These are phyloP conservation scores for Castanea sativa DNA, from an alignment of 306 rosid genomes.

Conservation along the genomic window DNA sequence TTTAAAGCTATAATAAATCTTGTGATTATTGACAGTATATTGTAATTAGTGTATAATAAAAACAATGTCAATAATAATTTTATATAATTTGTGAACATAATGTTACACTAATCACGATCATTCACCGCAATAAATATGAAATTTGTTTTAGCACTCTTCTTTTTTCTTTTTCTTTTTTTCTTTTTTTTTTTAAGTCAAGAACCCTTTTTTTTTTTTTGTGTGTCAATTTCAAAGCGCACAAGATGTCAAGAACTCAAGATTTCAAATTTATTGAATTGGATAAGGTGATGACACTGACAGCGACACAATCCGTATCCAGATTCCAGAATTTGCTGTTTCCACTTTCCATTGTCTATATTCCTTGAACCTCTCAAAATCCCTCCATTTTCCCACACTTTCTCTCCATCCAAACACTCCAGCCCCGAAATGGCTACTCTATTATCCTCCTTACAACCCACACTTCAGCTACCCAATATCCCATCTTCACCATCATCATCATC, in stretches of 20 bases:
- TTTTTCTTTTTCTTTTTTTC: too few relatives aligned
- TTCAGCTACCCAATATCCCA: conserved; percentile 10
- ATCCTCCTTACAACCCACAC: conserved; percentile 32
- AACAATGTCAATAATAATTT: accelerated
- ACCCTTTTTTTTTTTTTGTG: too few relatives aligned
- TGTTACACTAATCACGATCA: accelerated
- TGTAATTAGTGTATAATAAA: too few relatives aligned
- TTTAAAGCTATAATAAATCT: too few relatives aligned
- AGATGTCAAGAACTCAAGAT: too few relatives aligned
- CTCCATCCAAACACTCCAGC: conserved; percentile 1
- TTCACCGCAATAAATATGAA: too few relatives aligned
- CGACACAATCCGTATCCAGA: background rate
- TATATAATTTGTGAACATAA: too few relatives aligned
- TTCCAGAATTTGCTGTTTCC: background rate
- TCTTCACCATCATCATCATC: conserved; percentile 16
- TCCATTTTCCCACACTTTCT: background rate
- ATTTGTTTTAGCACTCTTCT: accelerated
- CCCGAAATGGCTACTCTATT: conserved; percentile 33
- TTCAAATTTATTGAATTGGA: too few relatives aligned
- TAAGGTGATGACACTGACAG: background rate
- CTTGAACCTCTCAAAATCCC: background rate
- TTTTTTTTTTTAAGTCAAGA: too few relatives aligned
- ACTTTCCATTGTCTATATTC: background rate
- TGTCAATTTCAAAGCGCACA: too few relatives aligned
- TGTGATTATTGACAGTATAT: too few relatives aligned